These are phyloP conservation scores for Aegilops longissima DNA, from an alignment of 176 grass and related monocot species.

Conservation along the genomic window DNA sequence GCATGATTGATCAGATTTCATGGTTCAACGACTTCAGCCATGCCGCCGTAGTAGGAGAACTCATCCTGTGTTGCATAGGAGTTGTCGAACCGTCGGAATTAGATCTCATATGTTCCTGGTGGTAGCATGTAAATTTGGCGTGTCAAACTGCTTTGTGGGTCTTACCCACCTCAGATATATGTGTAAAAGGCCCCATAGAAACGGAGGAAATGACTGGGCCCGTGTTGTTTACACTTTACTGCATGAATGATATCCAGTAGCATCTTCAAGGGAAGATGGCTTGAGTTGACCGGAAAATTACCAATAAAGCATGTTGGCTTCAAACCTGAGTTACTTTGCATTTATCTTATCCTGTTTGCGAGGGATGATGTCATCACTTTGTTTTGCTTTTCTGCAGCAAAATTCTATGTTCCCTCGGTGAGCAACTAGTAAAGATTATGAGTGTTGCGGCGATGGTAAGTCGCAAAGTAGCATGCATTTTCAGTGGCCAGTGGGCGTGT, in stretches of 20 bases:
- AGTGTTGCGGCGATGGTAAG: background rate
- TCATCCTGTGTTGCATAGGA: background rate
- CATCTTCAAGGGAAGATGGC: background rate
- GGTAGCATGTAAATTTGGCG: slow-evolving; percentile 33
- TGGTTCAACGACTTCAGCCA: slow-evolving; percentile 22
- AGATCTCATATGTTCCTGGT: background rate
- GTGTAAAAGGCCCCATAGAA: slow-evolving; percentile 11
- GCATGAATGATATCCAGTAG: background rate
- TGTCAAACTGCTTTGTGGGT: slow-evolving; percentile 12
- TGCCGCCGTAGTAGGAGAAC: background rate
- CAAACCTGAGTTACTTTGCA: background rate
- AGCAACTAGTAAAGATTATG: background rate
- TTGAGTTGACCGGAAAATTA: background rate
- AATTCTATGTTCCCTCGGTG: background rate
- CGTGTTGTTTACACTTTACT: background rate
- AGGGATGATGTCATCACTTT: background rate
- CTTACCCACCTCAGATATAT: background rate
- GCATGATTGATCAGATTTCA: slow-evolving; percentile 14
- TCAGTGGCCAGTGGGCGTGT: background rate
- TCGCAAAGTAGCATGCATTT: background rate
- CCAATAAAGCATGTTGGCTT: background rate
- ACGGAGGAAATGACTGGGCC: background rate
- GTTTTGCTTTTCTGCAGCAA: background rate
- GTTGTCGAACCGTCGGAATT: background rate
- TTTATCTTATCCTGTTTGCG: background rate